These are phyloP conservation scores for Castanopsis chinensis DNA, from an alignment of 306 rosid genomes.

Conservation along the genomic window DNA sequence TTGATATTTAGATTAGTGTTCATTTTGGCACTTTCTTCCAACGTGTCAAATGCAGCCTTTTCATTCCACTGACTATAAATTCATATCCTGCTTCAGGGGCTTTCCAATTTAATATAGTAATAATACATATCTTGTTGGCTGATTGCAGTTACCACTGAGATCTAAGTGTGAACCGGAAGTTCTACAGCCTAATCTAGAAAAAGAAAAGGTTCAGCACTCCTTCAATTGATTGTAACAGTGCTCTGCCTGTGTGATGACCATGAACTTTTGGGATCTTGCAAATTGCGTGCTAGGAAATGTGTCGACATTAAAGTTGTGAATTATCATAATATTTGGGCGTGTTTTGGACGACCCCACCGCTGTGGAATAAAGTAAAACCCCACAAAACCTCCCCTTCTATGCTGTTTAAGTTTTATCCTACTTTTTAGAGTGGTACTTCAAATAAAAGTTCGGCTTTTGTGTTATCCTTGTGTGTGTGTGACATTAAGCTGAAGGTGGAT, in stretches of 20 bases:
- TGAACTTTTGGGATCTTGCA: slow-evolving; percentile 20
- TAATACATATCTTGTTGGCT: slow-evolving; percentile 10
- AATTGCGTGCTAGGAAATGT: slow-evolving; percentile 24
- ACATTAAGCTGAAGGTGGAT: too few species aligned
- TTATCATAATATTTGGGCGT: slow-evolving; percentile 5
- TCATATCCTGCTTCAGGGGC: neutral
- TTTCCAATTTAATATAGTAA: neutral
- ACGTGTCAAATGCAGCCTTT: neutral
- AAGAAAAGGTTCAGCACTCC: slow-evolving; percentile 23
- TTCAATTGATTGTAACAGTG: neutral
- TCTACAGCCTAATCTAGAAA: slow-evolving; percentile 12
- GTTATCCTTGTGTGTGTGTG: too few species aligned
- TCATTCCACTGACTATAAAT: neutral
- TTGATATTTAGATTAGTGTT: neutral
- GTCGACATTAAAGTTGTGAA: slow-evolving; percentile 47
- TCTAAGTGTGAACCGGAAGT: slow-evolving; percentile 8
- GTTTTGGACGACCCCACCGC: neutral
- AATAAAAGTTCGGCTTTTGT: neutral
- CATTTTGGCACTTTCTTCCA: neutral
- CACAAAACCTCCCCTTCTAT: neutral
- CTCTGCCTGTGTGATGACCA: neutral
- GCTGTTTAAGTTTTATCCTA: neutral
- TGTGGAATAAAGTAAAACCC: neutral
- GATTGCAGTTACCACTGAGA: slow-evolving; percentile 43
- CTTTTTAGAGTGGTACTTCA: neutral